Evolutionary conservation across 1,284 basidiomycete genomes (phyloP), one percentile per base, ranked within the genome.

Genomic region (Cutaneotrichosporon sp.): DNA sequence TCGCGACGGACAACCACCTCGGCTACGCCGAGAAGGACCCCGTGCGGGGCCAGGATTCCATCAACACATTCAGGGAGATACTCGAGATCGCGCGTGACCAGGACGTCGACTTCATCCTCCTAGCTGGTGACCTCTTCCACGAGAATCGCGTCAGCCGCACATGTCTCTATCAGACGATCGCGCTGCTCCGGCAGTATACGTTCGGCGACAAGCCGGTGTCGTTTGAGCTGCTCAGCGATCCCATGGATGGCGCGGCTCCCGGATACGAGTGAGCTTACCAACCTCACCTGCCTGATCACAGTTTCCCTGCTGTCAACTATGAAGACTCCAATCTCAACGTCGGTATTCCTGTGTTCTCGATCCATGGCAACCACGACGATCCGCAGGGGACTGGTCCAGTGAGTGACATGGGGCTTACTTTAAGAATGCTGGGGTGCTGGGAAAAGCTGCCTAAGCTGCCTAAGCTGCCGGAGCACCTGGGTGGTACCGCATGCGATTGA

Each of bases 291-390:
- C 30, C 66, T 70, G 49, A 71, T 47, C 8, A 5, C 72, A 97
- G 92, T 31, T 99, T 98, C 75, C 96, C 97, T 3, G 91, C 92
- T 0, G 84, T 99, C 70, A 99, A 99, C 77, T 99, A 99, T 74
- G 94, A 99, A 81, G 97, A 99, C 75, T 87, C 89, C 0, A 98
- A 99, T 76, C 84, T 98, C 64, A 99, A 99, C 74, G 86, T 99
- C 60, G 88, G 87, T 22, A 92, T 97, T 32, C 97, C 97, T 2
- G 90, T 98, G 26, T 99, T 99, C 81, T 97, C 95, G 0, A 99
- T 99, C 53, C 96, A 99, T 74, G 97, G 96, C 50, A 99, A 99
- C 76, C 97, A 99, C 79, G 97, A 99, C 76, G 96, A 99, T 72
- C 96, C 97, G 36, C 97, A 99, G 81, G 97, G 96, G 26, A 89